Evolutionary conservation across 352 stramenopile genomes (phyloP), one percentile per base, ranked within the genome.

Genomic region (Pythium periplocum): DNA sequence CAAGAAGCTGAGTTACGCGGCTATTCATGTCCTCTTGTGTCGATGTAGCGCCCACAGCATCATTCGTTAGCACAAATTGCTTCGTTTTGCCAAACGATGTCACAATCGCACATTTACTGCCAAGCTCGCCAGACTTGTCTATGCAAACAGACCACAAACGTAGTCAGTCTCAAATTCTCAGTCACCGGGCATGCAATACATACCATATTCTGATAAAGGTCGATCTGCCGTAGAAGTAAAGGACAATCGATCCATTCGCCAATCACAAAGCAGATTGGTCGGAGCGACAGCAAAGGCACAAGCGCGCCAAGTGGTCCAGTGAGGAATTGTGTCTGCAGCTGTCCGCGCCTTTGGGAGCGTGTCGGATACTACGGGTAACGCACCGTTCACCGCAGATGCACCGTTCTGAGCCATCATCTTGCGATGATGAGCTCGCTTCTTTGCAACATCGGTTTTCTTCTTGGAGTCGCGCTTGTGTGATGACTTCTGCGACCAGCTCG

Each of bases 1-100:
- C 61, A 43, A 84, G 66, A 0, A 86, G 39, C 34, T 62, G 56
- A 9, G 49, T 58, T 12, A 90, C 66, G 11, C 55, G 64, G 12
- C 59, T 61, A 42, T 87, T 70, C 64, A 86, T 75, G 4, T 73
- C 64, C 45, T 77, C 64, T 66, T 87, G 73, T 2, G 59, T 62
- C 2, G 60, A 26, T 2, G 34, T 31, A 9, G 30, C 58, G 30
- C 41, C 43, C 36, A 48, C 39, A 0, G 57, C 43, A 5, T 71
- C 42, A 38, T 50, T 49, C 2, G 64, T 60, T 2, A 69, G 49
- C 40, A 68, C 39, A 53, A 75, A 66, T 2, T 67, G 59, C 41
- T 59, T 73, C 3, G 55, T 65, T 37, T 79, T 69, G 9, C 71
- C 75, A 51, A 88, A 86, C 11, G 62, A 61, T 12, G 61, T 40